Evolutionary conservation across 768 basidiomycete genomes (phyloP).

Genomic region (Tricholomella constricta): DNA sequence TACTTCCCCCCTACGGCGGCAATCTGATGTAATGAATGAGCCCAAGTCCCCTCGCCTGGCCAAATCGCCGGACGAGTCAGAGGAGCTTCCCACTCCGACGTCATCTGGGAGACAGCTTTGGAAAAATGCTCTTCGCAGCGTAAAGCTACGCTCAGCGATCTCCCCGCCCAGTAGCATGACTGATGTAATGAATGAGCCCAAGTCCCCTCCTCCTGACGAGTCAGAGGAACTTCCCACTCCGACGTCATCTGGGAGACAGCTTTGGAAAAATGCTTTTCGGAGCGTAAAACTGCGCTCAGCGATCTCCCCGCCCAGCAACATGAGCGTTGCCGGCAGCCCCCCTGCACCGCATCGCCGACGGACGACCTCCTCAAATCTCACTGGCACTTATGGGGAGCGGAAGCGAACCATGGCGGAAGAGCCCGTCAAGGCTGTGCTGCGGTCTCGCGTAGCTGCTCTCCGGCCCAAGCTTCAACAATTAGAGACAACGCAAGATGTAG

Average conservation of each 20-base stretch:
- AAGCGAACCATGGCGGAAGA: conserved; percentile 31
- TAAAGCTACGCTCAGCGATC: conserved; percentile 40
- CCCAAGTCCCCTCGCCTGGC: conserved; percentile 16
- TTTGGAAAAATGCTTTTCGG: conserved; percentile 46
- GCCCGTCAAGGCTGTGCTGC: conserved; percentile 37
- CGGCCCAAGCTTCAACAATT: conserved; percentile 58
- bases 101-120: conserved; percentile 43
- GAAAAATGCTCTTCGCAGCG: conserved; percentile 44
- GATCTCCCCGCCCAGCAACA: conserved; percentile 19
- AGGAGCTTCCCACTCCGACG: conserved; percentile 16
- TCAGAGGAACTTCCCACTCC: conserved; percentile 12
- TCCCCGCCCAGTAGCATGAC: conserved; percentile 19
- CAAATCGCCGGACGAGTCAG: conserved; percentile 21
- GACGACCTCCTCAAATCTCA: conserved; percentile 34
- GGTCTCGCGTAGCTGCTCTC: conserved; percentile 56
- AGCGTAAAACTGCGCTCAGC: conserved; percentile 44
- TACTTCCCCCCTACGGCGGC: conserved; percentile 15
- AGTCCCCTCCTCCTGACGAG: conserved; percentile 21
- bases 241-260: conserved; percentile 36
- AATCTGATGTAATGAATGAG: conserved; percentile 19
- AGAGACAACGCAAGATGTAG: conserved; percentile 58
- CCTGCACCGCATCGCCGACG: conserved; percentile 34
- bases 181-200: conserved; percentile 22
- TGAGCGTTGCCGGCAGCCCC: conserved; percentile 6
- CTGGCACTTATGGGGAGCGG: conserved; percentile 23